Evolutionary conservation across 768 basidiomycete species (phyloP), one percentile per base, ranked within the genome.

Genomic region (Cystoderma amianthinum): DNA sequence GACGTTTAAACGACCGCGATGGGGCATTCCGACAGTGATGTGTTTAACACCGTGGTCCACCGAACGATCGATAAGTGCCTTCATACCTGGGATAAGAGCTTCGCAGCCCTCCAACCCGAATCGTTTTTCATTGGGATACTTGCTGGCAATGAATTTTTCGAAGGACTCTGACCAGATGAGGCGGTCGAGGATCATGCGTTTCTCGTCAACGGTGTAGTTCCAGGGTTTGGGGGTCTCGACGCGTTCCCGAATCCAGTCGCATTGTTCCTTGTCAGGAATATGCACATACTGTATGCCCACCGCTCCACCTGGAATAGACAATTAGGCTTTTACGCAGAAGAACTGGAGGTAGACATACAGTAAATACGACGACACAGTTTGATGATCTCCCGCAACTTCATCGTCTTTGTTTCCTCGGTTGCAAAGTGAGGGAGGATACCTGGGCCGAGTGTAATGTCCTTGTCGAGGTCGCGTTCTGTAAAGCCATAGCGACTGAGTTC

Each of bases 81-180:
- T 99, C 96, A 99, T 99, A 40, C 96, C 96, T 20, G 96, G 96
- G 53, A 98, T 86, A 51, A 99, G 82, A 20, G 91, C 78, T 65
- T 99, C 96, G 63, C 93, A 96, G 42, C 96, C 96, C 64, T 99
- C 96, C 32, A 99, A 78, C 62, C 96, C 96, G 64, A 99, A 99
- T 36, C 96, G 86, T 67, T 99, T 99, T 72, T 99, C 96, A 67
- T 97, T 99, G 51, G 96, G 96, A 67, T 90, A 96, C 63, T 98
- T 99, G 74, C 81, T 88, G 16, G 93, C 86, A 48, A 99, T 93
- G 75, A 97, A 99, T 56, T 93, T 93, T 63, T 99, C 96, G 56
- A 98, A 98, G 3, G 89, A 86, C 55, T 98, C 96, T n/a, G 95
- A 98, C 96, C 96, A 99, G 60, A 98, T 97, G 53, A 97, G 84